Evolutionary conservation across 2,329 filamentous ascomycete species (phyloP).

Genomic region (Knoxdaviesia capensis): DNA sequence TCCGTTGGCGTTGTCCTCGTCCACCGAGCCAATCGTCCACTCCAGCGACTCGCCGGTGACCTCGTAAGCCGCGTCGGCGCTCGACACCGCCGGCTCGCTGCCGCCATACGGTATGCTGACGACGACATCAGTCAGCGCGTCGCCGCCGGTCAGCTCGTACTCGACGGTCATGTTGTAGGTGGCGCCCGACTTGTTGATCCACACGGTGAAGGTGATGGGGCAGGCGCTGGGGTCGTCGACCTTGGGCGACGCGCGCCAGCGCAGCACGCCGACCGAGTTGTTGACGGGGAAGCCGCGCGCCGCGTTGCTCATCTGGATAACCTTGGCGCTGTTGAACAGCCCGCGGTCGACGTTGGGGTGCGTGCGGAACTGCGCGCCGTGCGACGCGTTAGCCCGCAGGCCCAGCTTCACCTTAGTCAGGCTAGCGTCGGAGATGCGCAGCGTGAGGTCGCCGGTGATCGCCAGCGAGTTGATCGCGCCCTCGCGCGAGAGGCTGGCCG

Average conservation of each 20-base stretch:
- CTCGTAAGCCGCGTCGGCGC: conserved; percentile 87
- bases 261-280: conserved; percentile 77
- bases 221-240: conserved; percentile 61
- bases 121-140: conserved; percentile 62
- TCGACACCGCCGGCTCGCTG: conserved; percentile 72
- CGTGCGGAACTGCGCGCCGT: conserved; percentile 79
- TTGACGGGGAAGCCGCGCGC: conserved; percentile 84
- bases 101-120: conserved; percentile 75
- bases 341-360: conserved; percentile 92
- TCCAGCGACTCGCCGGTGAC: conserved; percentile 83
- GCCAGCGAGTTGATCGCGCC: conserved; percentile 71
- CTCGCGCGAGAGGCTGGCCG: conserved; percentile 72
- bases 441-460: conserved; percentile 78
- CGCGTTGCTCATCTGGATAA: conserved; percentile 77
- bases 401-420: conserved; percentile 84
- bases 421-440: conserved; percentile 73
- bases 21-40: conserved; percentile 78
- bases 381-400: conserved; percentile 53
- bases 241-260: conserved; percentile 77
- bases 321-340: conserved; percentile 62
- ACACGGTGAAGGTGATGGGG: conserved; percentile 91
- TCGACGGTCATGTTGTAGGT: conserved; percentile 85
- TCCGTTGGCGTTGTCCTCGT: conserved; percentile 63
- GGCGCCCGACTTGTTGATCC: conserved; percentile 77
- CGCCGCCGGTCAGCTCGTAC: conserved; percentile 75